phyloP scores from a whole-genome alignment of 257 asterid species.

The Anisodus acutangulus region DNA sequence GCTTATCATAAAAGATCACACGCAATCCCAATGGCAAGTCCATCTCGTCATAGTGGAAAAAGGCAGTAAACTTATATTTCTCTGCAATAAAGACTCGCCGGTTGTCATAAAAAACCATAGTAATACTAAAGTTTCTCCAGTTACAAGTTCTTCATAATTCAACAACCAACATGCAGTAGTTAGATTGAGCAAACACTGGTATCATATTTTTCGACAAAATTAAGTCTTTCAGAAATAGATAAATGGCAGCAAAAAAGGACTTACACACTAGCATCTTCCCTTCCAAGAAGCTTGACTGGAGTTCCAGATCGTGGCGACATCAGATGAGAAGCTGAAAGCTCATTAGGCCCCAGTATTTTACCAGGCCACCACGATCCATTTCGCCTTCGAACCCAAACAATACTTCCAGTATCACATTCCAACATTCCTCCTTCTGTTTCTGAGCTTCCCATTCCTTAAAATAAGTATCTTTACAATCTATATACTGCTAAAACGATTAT shows the following conservation, averaged over 20 bases:
- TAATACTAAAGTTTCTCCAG: background rate
- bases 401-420: conserved; percentile 92
- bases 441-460: conserved; percentile 69
- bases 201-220: conserved; percentile 29
- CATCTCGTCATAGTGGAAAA: too few species aligned
- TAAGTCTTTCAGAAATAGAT: conserved; percentile 5
- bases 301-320: conserved; percentile 98
- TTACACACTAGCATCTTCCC: conserved; percentile 99
- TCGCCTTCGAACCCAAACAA: conserved; percentile 97
- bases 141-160: background rate
- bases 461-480: conserved; percentile 24
- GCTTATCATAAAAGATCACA: too few species aligned
- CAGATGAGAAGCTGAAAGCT: conserved; percentile 77
- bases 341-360: conserved; percentile 86
- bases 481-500: background rate
- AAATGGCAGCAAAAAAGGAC: conserved; percentile 34
- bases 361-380: conserved; percentile 99
- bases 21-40: too few species aligned
- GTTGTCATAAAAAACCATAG: conserved; percentile 5
- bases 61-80: background rate
- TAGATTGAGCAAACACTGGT: conserved; percentile 18
- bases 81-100: background rate
- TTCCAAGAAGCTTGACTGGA: conserved; percentile 98
- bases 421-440: conserved; percentile 63
- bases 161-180: too few species aligned